Evolutionary conservation across 495 filamentous ascomycete genomes (phyloP), one percentile per base, ranked within the genome.

Genomic region (Pseudevernia furfuracea): DNA sequence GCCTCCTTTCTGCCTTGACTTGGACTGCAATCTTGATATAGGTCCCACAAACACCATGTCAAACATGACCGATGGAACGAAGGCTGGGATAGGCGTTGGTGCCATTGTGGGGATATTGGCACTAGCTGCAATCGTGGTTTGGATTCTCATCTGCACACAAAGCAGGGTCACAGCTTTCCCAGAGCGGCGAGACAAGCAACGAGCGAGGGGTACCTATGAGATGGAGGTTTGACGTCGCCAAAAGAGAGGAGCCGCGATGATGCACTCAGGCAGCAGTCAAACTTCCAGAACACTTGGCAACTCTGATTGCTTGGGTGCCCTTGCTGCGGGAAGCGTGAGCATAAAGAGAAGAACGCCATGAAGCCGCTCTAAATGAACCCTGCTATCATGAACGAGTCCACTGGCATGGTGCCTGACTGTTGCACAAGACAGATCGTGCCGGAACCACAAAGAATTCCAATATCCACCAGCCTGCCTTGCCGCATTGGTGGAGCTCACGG

Each of bases 31-130:
- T 6, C n/a, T 34, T 6, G 6, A 11, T 5, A 32, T 32, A 4
- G 14, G 15, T 1, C n/a, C 30, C 21, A 34, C 52, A 32, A 53
- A 5, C 28, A 55, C 21, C 30, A 55, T 55, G 52, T 34, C 52
- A 32, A 34, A 55, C 52, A 55, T 55, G 52, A 55, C 52, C 9
- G 52, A 55, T 11, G 52, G 52, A 55, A 55, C 14, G 30, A 55
- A 55, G 36, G 52, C 52, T 34, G 30, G 52, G 15, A 55, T 55
- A 55, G 52, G 52, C 15, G 17, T 55, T 21, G 52, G 52, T 55
- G 30, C 17, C 30, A 17, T 30, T 0, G 52, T 55, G 30, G 52
- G 52, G n/a, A 10, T 55, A 34, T 11, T 55, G 30, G 52, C 52
- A 17, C 15, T 55, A 11, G 52, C 52, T 55, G 52, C 52, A 4